Base-by-base conservation (phyloP, 805 yeast genomes). In the Starmera pachycereana region DNA sequence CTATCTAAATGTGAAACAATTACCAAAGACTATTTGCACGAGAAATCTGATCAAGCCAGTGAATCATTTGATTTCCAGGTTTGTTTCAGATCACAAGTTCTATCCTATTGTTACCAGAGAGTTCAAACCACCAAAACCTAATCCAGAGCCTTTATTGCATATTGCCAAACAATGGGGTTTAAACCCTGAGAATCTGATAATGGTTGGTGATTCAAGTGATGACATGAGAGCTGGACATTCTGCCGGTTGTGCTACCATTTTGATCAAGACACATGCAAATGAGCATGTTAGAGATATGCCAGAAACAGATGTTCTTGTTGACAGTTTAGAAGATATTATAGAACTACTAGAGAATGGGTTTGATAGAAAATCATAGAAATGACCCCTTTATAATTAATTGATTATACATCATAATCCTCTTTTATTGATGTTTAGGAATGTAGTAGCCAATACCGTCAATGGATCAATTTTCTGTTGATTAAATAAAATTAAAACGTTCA, bases 131-230 rank as follows among this genome's bases (percentile, higher is more conserved):
- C 74, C 87, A 12, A 81, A 81, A 50, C 88, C 88, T 1, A 65
- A 73, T 10, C 83, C 85, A 0, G 72, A 69, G 35, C 85, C 87
- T 3, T 53, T 81, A 33, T 52, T 72, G 16, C 73, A 76, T 46
- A 78, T 81, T 19, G 72, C 79, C 3, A 43, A 61, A 32, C 38
- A 49, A 4, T 74, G 82, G 78, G 65, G 63, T 2, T 37, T 71
- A 13, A 48, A 56, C 1, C 74, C 82, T 0, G 47, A 56, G 13
- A 62, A 71, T 32, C 45, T 80, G 28, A 52, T 79, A 6, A 81
- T 81, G 88, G 81, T 81, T 12, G 89, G 89, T 11, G 88, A 81
- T 52, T 80, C 87, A 0, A 56, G 65, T 33, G 88, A 81, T 56
- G 89, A 81, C 50, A 75, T 81, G 77, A 58, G 50, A 33, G 74